Base-by-base conservation (phyloP, 306 rosid species). In the Oemleria cerasiformis region DNA sequence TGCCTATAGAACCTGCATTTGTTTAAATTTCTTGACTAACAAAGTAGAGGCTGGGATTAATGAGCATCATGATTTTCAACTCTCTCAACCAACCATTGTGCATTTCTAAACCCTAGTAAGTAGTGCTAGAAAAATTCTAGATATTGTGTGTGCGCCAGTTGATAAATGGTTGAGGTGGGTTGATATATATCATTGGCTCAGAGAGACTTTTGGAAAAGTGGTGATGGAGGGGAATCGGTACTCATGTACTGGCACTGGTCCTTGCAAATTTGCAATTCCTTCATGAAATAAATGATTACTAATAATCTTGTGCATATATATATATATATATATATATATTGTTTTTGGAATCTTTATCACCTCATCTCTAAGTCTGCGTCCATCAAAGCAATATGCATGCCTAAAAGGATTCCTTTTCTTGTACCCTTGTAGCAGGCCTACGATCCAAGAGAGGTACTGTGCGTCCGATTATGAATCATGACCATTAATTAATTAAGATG, bases 321-420 rank as follows among this genome's bases (percentile, higher is more conserved):
- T 8, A 2, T 15, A 49, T 49, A 12, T 79, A 39, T 39, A 53
- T 53, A n/a, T 19, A 1, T 8, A 2, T 15, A 49, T 54, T 54
- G 8, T 79, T 39, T 40, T 56, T 49, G 68, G 80, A 79, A 80
- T 80, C 74, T 61, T 75, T 80, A 80, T 71, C 70, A 70, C 59
- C 75, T 72, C 44, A 58, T 75, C 70, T 65, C 65, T 30, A 69
- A 7, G 40, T 41, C 75, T 41, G 21, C 68, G 15, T 68, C 60
- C 9, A 17, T 45, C 42, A 47, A 71, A 70, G 43, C 25, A 64
- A 54, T 20, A 7, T 15, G 43, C 43, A 30, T 10, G 30, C 19
- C 44, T 36, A 40, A 30, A 30, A 50, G 17, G 76, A 71, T 71
- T 77, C 68, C 72, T 20, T 54, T 63, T 64, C 65, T 45, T 55